phyloP scores from a whole-genome alignment of 2,329 filamentous ascomycete species.

The Fusarium nanum region DNA sequence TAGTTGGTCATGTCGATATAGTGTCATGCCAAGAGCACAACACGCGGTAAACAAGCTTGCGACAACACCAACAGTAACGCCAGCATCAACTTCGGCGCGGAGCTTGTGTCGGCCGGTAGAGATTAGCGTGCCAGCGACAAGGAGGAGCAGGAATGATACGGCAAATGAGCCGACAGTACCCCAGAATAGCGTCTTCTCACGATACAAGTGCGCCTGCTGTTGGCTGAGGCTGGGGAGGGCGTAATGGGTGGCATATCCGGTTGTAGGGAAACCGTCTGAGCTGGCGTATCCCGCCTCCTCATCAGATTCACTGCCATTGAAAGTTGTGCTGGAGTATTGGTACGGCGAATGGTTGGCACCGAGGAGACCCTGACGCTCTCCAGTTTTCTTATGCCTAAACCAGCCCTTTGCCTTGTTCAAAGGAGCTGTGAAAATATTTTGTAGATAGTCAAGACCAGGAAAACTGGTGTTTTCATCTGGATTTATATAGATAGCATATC shows the following conservation, averaged over 20 bases:
- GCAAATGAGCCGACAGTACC: conserved; percentile 66
- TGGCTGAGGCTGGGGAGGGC: conserved; percentile 64
- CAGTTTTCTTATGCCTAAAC: conserved; percentile 54
- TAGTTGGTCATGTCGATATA: conserved; percentile 62
- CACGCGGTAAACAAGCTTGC: conserved; percentile 73
- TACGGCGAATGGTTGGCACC: conserved; percentile 40
- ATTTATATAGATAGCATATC: conserved; percentile 80
- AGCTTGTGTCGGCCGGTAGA: conserved; percentile 75
- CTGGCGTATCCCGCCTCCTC: conserved; percentile 65
- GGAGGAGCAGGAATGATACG: conserved; percentile 71
- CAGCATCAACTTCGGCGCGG: conserved; percentile 77
- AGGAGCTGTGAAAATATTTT: conserved; percentile 62
- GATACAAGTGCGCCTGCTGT: conserved; percentile 61
- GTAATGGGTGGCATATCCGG: conserved; percentile 66
- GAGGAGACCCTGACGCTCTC: conserved; percentile 49
- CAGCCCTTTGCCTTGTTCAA: conserved; percentile 64
- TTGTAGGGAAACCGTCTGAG: conserved; percentile 61
- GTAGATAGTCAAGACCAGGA: conserved; percentile 71
- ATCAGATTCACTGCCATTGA: conserved; percentile 54
- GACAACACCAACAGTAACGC: conserved; percentile 76
- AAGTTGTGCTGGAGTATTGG: conserved; percentile 49
- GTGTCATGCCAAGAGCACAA: conserved; percentile 68
- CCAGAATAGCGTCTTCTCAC: conserved; percentile 67
- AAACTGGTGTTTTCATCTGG: conserved; percentile 71
- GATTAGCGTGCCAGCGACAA: conserved; percentile 73